Conservation (phyloP, 495 filamentous ascomycete genomes). For the Penicillium angulare region DNA sequence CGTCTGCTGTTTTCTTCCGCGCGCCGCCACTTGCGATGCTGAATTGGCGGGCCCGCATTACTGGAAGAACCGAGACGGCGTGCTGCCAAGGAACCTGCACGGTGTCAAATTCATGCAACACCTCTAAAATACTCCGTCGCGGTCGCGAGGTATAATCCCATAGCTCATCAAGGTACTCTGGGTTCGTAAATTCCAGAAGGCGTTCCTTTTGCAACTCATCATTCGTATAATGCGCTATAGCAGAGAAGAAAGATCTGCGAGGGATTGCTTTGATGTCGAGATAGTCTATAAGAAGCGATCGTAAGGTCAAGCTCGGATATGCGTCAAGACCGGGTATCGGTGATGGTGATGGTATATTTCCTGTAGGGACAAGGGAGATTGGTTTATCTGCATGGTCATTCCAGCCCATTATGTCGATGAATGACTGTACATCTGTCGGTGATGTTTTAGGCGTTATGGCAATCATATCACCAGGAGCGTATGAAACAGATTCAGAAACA, state of each 20-base stretch:
- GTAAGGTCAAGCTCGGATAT: conserved; percentile 59
- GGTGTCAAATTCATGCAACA: conserved; percentile 83
- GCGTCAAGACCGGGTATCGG: conserved; percentile 44
- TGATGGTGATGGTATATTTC: conserved; percentile 29
- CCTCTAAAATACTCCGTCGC: conserved; percentile 85
- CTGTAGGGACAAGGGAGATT: conserved; percentile 44
- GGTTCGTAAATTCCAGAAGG: conserved; percentile 75
- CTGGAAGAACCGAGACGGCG: conserved; percentile 66
- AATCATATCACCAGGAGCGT: conserved; percentile 71
- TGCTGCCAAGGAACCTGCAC: conserved; percentile 79
- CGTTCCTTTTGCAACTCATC: conserved; percentile 76
- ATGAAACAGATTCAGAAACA: conserved; percentile 40
- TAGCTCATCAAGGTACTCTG: conserved; percentile 79
- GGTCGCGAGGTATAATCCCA: conserved; percentile 95
- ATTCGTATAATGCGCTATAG: conserved; percentile 68
- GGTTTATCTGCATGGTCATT: conserved; percentile 62
- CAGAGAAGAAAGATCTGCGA: conserved; percentile 77
- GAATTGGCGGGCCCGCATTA: conserved; percentile 78
- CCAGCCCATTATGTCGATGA: conserved; percentile 80
- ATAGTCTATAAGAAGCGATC: conserved; percentile 73
- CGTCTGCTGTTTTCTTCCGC: conserved; percentile 37
- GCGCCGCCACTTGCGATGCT: conserved; percentile 77
- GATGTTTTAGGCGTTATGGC: conserved; percentile 86
- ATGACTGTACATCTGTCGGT: conserved; percentile 66
- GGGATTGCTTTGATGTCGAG: conserved; percentile 89